Evolutionary conservation across 2,329 filamentous ascomycete genomes (phyloP), one percentile per base, ranked within the genome.

Genomic region (Juglanconis oblonga): DNA sequence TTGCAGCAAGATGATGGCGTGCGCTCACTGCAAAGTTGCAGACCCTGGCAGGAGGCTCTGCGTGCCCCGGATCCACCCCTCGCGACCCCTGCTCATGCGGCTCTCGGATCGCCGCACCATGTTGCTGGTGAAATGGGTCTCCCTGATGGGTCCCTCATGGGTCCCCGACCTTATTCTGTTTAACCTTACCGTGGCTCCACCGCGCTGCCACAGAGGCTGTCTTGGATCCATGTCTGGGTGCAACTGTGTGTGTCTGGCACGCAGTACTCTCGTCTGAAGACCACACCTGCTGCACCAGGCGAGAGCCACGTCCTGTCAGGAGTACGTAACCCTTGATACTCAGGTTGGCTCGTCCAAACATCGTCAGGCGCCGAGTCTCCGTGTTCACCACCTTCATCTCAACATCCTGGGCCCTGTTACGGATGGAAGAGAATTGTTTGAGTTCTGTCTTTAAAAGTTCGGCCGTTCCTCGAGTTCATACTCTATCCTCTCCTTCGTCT

Each of bases 191-290:
- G 29, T 7, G 40, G 59, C 62, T 59, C 65, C 65, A 67, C 65
- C 60, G 51, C 11, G 50, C 56, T 67, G 65, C 58, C 59, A 64
- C 65, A 66, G 61, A 44, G 42, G 47, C 50, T 57, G 65, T 67
- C 65, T 67, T 66, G 63, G 52, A 56, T 57, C 53, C 36, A 62
- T 61, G 50, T 53, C 53, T 32, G 45, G 44, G 32, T 57, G 53
- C 53, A 53, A 57, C 55, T 63, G 61, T 50, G 58, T 48, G 35
- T 11, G 58, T 61, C 44, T 53, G 48, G 55, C 31, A 24, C 52
- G 14, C 44, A 47, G n/a, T 31, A 8, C 47, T 4, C 49, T 52
- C 52, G 44, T 52, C 29, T 36, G 47, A 35, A 44, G 31, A 24
- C 42, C 44, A 9, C 13, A 32, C 54, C 54, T 52, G 35, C 52